These are phyloP conservation scores for Gentiana dahurica DNA, from an alignment of 257 asterid genomes.

Conservation along the genomic window DNA sequence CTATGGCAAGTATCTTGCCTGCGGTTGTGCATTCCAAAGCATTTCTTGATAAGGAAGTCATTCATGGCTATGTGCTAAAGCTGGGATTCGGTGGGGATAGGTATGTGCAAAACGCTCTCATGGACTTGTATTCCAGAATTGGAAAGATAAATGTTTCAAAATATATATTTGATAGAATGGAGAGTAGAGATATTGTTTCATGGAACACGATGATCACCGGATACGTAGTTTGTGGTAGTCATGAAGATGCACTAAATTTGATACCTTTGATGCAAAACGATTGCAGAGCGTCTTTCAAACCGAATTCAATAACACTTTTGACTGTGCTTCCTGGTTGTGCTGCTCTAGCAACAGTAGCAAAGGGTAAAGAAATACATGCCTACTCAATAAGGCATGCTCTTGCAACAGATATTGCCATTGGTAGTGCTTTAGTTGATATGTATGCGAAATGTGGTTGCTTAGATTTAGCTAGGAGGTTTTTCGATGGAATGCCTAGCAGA, in stretches of 20 bases:
- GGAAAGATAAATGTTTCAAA: constrained; percentile 43
- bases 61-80: constrained; percentile 75
- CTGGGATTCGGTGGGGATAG: constrained; percentile 48
- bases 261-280: constrained; percentile 43
- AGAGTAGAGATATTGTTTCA: constrained; percentile 60
- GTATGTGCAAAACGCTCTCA: constrained; percentile 72
- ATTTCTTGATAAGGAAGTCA: constrained; percentile 52
- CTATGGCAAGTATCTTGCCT: constrained; percentile 82
- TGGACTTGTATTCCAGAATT: constrained; percentile 79
- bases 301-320: constrained; percentile 81
- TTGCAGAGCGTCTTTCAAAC: constrained; percentile 22
- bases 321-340: constrained; percentile 81
- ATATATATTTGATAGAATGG: constrained; percentile 53
- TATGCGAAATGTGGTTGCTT: constrained; percentile 87
- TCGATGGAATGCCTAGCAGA: constrained; percentile 44
- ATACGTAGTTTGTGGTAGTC: constrained; percentile 61
- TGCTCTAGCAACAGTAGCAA: constrained; percentile 52
- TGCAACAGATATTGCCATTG: constrained; percentile 56
- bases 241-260: constrained; percentile 54
- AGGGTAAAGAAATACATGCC: constrained; percentile 76
- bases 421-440: constrained; percentile 88
- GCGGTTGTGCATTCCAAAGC: constrained; percentile 68
- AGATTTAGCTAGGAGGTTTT: constrained; percentile 47
- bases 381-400: constrained; percentile 48
- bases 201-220: constrained; percentile 90